Conservation (phyloP, 2,329 filamentous ascomycete genomes). For the Aspergillus felis region DNA sequence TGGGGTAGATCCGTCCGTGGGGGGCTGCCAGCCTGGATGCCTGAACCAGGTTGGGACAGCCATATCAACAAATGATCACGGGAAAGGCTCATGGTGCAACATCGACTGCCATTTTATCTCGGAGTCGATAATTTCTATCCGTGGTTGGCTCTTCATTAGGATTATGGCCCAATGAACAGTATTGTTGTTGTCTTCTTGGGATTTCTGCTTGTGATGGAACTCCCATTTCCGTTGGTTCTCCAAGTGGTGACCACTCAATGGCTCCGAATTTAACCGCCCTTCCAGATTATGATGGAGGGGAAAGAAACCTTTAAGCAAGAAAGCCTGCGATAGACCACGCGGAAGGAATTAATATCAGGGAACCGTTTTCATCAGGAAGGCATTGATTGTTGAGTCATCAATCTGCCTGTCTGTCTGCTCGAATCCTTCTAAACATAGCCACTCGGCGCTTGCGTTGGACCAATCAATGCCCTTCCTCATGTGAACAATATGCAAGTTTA, state of each 20-base stretch:
- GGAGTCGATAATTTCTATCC: not conserved
- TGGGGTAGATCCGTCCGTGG: not conserved
- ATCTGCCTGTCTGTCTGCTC: not conserved
- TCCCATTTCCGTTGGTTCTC: slow-evolving; percentile 10
- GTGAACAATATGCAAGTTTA: slow-evolving; percentile 6
- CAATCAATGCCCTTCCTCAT: slow-evolving; percentile 20
- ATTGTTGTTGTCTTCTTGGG: not conserved
- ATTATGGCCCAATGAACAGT: not conserved
- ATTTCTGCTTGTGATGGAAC: slow-evolving; percentile 4
- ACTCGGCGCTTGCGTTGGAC: slow-evolving; percentile 23
- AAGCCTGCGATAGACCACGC: not conserved
- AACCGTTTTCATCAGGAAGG: not conserved
- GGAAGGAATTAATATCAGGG: not conserved
- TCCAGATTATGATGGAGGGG: not conserved
- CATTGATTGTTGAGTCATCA: not conserved
- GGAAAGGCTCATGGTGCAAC: not conserved
- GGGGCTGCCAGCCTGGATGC: slow-evolving; percentile 8
- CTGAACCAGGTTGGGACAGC: slow-evolving; percentile 8
- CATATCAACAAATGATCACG: no score
- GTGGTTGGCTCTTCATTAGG: not conserved
- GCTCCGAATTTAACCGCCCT: not conserved
- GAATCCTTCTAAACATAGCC: slow-evolving; percentile 28
- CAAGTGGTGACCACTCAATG: not conserved
- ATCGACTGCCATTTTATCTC: slow-evolving; percentile 1
- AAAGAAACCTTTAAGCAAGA: not conserved